phyloP scores from a whole-genome alignment of 352 stramenopile species.

The Phytophthora fragariae region DNA sequence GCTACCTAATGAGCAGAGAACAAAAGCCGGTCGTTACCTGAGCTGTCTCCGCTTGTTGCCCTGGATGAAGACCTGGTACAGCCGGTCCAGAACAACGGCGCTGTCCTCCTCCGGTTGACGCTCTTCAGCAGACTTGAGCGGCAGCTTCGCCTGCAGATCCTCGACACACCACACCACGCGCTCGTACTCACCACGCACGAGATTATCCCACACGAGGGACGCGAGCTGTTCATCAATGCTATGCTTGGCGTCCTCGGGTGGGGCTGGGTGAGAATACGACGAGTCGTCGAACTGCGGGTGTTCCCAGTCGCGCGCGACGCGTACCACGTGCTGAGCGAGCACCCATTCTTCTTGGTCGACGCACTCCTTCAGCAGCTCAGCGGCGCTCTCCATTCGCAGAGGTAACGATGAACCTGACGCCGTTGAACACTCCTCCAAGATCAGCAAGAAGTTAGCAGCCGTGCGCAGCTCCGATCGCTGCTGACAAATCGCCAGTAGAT shows the following conservation, averaged over 20 bases:
- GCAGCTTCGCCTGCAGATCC: slow-evolving; percentile 71
- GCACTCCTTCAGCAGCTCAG: slow-evolving; percentile 72
- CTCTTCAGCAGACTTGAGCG: slow-evolving; percentile 35
- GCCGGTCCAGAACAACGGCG: slow-evolving; percentile 37
- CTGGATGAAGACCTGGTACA: slow-evolving; percentile 56
- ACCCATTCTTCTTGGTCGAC: slow-evolving; percentile 81
- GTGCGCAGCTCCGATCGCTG: slow-evolving; percentile 77
- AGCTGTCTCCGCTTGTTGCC: slow-evolving; percentile 7
- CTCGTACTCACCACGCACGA: slow-evolving; percentile 68
- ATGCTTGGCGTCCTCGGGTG: slow-evolving; percentile 8
- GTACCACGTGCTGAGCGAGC: slow-evolving; percentile 79
- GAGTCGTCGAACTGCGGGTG: slow-evolving; percentile 34
- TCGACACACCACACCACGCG: slow-evolving; percentile 71
- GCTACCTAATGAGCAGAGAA: background rate
- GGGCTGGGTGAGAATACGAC: slow-evolving; percentile 17
- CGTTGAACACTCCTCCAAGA: slow-evolving; percentile 74
- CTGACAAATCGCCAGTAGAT: slow-evolving; percentile 68
- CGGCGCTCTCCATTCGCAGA: slow-evolving; percentile 60
- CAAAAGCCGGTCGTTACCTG: background rate
- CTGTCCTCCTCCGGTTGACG: slow-evolving; percentile 30
- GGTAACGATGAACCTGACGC: slow-evolving; percentile 38
- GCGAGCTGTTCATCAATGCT: slow-evolving; percentile 76
- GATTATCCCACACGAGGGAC: slow-evolving; percentile 58
- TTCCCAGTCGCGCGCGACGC: slow-evolving; percentile 85
- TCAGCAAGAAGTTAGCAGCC: slow-evolving; percentile 85